Evolutionary conservation across 805 yeast genomes (phyloP).

Genomic region (Pichia sporocuriosa): DNA sequence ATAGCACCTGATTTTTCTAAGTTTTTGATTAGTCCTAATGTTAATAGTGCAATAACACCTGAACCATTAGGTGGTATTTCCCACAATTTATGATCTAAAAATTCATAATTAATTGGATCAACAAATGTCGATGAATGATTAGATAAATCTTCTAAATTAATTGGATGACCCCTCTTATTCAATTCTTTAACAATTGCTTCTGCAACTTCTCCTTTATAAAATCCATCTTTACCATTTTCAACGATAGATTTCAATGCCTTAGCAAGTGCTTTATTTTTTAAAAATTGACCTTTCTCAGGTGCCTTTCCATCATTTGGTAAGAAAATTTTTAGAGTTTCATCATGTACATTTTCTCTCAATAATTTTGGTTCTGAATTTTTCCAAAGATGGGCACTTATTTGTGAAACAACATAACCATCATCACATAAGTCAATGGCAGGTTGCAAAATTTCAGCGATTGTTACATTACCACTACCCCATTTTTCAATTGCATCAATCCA

Average conservation of each 20-base stretch:
- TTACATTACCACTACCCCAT: constrained; percentile 69
- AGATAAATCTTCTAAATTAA: constrained; percentile 49
- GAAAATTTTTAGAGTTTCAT: constrained; percentile 27
- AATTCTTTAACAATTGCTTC: constrained; percentile 53
- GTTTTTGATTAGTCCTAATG: constrained; percentile 58
- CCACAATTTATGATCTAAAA: constrained; percentile 55
- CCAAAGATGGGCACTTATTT: constrained; percentile 51
- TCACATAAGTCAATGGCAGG: constrained; percentile 69
- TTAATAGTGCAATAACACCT: constrained; percentile 67
- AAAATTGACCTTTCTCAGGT: constrained; percentile 55
- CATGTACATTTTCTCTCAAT: constrained; percentile 28
- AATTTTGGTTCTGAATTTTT: constrained; percentile 34
- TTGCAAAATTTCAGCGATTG: constrained; percentile 48
- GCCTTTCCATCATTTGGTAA: constrained; percentile 33
- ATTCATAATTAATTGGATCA: constrained; percentile 52
- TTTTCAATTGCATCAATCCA: constrained; percentile 63
- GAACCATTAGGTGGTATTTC: constrained; percentile 85
- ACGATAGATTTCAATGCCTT: constrained; percentile 46
- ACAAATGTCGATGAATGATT: constrained; percentile 55
- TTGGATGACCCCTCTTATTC: constrained; percentile 45
- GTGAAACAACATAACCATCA: constrained; percentile 58
- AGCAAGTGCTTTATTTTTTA: constrained; percentile 48
- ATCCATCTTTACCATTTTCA: constrained; percentile 53
- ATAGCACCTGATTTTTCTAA: constrained; percentile 39
- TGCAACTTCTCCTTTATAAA: constrained; percentile 67